These are phyloP conservation scores for Bipolaris sorokiniana DNA, from an alignment of 2,329 filamentous ascomycete species.

Conservation along the genomic window DNA sequence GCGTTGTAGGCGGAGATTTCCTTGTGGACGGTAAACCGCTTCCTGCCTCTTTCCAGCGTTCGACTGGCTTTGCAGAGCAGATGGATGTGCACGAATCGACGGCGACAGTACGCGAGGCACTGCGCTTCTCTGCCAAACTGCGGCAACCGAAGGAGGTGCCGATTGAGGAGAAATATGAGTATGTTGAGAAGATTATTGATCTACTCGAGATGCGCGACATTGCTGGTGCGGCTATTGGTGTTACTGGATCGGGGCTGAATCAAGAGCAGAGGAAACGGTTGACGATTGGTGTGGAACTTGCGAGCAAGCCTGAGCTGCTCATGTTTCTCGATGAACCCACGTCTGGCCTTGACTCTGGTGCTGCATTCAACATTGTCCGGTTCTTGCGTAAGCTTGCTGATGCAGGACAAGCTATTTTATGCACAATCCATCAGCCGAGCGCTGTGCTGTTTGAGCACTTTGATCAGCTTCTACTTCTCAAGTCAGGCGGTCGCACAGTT, in stretches of 20 bases:
- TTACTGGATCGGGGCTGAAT: constrained; percentile 55
- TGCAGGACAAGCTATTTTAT: constrained; percentile 70
- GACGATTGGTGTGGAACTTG: constrained; percentile 66
- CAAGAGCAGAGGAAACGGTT: constrained; percentile 72
- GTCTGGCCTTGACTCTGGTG: constrained; percentile 72
- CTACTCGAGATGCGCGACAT: constrained; percentile 69
- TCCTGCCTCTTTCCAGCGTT: constrained; percentile 76
- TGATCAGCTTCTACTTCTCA: constrained; percentile 68
- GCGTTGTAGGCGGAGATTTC: constrained; percentile 54
- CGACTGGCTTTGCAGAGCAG: constrained; percentile 76
- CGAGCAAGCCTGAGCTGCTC: constrained; percentile 71
- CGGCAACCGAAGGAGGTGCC: constrained; percentile 66
- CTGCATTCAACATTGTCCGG: constrained; percentile 69
- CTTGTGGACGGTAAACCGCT: constrained; percentile 50
- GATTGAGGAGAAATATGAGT: constrained; percentile 66
- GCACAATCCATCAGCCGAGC: constrained; percentile 74
- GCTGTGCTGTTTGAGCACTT: constrained; percentile 71
- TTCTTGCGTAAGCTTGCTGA: constrained; percentile 71
- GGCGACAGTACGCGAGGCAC: constrained; percentile 67
- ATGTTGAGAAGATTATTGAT: constrained; percentile 69
- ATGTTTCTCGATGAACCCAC: constrained; percentile 82
- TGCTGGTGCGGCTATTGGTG: constrained; percentile 68
- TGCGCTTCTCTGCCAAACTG: constrained; percentile 68
- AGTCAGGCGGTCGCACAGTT: constrained; percentile 68
- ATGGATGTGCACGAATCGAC: constrained; percentile 68